A percentile compares a stretch with the other conserved stretches of the same genome.
These are phyloP conservation scores for Pythium periplocum DNA, from an alignment of 352 stramenopile genomes.

Conservation along the genomic window DNA sequence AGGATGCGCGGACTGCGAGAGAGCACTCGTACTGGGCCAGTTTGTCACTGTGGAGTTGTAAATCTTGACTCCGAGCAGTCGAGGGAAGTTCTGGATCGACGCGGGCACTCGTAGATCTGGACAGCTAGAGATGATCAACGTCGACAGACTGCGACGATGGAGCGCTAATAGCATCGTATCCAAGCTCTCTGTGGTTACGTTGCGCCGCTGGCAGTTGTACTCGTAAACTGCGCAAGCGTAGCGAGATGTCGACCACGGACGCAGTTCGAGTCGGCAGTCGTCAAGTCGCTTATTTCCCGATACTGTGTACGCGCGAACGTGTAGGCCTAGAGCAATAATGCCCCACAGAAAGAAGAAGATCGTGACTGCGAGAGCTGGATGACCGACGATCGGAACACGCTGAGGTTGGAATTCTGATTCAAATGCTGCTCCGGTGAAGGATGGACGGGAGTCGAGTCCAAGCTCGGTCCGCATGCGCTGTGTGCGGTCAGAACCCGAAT, in stretches of 20 bases:
- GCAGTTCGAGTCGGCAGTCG: conserved; percentile 9
- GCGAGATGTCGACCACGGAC: conserved; percentile 10
- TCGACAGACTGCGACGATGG: conserved; percentile 2
- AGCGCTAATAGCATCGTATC: not conserved
- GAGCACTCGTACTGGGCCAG: conserved; percentile 10
- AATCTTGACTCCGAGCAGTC: conserved; percentile 10
- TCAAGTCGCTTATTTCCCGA: not conserved
- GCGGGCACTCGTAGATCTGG: conserved; percentile 5
- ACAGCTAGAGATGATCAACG: conserved; percentile 16
- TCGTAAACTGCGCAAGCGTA: conserved; percentile 11
- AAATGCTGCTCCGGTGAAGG: too few relatives aligned
- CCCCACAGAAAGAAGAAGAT: too few relatives aligned
- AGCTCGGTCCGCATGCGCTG: too few relatives aligned
- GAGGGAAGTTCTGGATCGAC: conserved; percentile 5
- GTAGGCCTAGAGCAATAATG: too few relatives aligned
- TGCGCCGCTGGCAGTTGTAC: conserved; percentile 14
- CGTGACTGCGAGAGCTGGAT: too few relatives aligned
- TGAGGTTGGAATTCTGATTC: too few relatives aligned
- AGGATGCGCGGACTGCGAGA: conserved; percentile 6
- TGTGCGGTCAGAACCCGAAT: too few relatives aligned
- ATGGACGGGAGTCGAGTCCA: too few relatives aligned
- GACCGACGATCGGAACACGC: too few relatives aligned
- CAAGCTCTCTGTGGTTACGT: not conserved
- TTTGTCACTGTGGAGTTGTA: conserved; percentile 17
- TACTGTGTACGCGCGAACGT: too few relatives aligned